Evolutionary conservation across 257 asterid genomes (phyloP), one percentile per base, ranked within the genome.

Genomic region (Handroanthus guayacan): DNA sequence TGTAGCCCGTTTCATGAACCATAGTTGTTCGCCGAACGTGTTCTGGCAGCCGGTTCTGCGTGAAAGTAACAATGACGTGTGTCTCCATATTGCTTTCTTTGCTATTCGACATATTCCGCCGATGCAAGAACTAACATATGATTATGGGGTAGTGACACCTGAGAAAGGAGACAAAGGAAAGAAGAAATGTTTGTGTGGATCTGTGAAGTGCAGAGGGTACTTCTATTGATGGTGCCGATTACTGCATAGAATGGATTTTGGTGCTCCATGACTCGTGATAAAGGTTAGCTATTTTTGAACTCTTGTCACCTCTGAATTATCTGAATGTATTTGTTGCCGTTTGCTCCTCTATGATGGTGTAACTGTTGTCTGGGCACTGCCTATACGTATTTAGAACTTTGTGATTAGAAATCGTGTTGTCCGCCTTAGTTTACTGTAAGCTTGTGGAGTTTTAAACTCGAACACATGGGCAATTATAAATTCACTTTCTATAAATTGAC

Each of bases 1-100:
- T 62, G 97, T 89, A 31, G 90, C 97, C 72, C 98, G 98, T 69
- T 95, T 95, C 78, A 95, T 95, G 97, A 95, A 95, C 83, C 99
- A 95, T 75, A 86, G 97, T 44, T 95, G 99, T 72, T 83, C 85
- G 0, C 98, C 99, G 7, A 93, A 87, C 47, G 95, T 95, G 62
- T 82, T 67, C 78, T 95, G 99, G 99, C 87, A 81, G 89, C 97
- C 97, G 5, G 91, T 95, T 79, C 62, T 95, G 72, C 90, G 90
- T 41, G 97, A 93, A 68, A 86, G 84, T 66, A 80, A 87, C 83
- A 82, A 74, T 68, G 97, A 87, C 13, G 81, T 83, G 0, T 87
- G 79, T 82, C 87, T 93, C 79, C 97, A 93, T 62, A 78, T 95
- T 77, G 99, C 88, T 25, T 89, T 95, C 86, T 95, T 93, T 74